Conservation (phyloP, 1,284 basidiomycete species). For the Apiotrichum gamsii region DNA sequence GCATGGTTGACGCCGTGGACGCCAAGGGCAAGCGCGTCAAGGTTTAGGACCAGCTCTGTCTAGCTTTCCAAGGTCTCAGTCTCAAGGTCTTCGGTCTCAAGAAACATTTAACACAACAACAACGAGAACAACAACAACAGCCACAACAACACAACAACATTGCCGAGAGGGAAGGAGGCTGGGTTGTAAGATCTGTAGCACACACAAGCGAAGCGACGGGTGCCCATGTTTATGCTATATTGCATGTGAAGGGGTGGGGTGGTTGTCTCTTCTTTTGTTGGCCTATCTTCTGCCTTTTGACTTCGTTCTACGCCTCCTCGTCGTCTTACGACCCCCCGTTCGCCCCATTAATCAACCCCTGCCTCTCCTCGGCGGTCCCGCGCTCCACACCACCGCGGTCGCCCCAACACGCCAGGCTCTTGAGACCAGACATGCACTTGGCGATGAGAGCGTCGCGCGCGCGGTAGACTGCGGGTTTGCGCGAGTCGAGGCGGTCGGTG, state of each 20-base stretch:
- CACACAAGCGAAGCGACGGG: too few relatives aligned
- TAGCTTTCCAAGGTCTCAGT: background rate
- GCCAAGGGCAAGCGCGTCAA: slow-evolving; percentile 33
- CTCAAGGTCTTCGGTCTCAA: too few relatives aligned
- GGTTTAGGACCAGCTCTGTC: slow-evolving; percentile 11
- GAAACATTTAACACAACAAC: too few relatives aligned
- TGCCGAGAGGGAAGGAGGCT: background rate
- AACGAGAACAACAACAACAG: too few relatives aligned
- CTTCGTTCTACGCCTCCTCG: too few relatives aligned
- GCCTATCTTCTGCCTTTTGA: too few relatives aligned
- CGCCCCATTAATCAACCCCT: slow-evolving; percentile 10
- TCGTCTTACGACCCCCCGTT: too few relatives aligned
- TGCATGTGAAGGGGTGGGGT: too few relatives aligned
- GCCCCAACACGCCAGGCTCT: slow-evolving; percentile 6
- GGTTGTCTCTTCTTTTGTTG: too few relatives aligned
- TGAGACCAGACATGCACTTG: background rate
- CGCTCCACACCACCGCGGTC: slow-evolving; percentile 8
- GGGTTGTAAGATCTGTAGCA: background rate
- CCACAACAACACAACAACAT: too few relatives aligned
- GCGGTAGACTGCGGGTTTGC: slow-evolving; percentile 53
- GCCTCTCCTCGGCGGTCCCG: slow-evolving; percentile 13
- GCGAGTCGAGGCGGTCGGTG: slow-evolving; percentile 58
- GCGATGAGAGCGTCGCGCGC: slow-evolving; percentile 18
- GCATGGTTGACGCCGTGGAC: slow-evolving; percentile 14
- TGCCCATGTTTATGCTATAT: too few relatives aligned